Conservation (phyloP, 2,329 filamentous ascomycete genomes). For the Plectosphaerella sp. region DNA sequence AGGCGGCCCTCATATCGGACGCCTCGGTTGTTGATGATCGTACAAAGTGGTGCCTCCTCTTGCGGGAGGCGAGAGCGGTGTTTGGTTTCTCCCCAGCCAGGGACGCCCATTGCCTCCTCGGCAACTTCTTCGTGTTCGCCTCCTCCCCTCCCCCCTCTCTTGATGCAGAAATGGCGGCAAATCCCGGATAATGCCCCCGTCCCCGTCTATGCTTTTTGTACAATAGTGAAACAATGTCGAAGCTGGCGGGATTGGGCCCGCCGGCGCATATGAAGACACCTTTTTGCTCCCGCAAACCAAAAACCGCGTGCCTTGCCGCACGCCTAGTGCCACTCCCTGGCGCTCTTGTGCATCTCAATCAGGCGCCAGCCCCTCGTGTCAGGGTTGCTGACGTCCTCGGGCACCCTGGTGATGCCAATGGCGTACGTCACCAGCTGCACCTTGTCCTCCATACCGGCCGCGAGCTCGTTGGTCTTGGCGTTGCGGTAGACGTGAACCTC, state of each 20-base stretch:
- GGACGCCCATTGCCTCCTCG: background rate
- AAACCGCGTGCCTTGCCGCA: constrained; percentile 6
- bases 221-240: background rate
- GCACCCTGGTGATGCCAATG: constrained; percentile 88
- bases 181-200: background rate
- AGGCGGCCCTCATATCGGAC: background rate
- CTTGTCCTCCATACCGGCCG: constrained; percentile 97
- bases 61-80: constrained; percentile 1
- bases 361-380: constrained; percentile 96
- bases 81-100: background rate
- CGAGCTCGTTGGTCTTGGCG: constrained; percentile 81
- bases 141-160: background rate
- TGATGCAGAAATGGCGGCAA: background rate
- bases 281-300: background rate
- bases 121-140: background rate
- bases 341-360: constrained; percentile 98
- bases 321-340: constrained; percentile 71
- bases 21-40: background rate
- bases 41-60: background rate
- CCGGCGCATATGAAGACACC: too few relatives aligned
- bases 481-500: constrained; percentile 97
- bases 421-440: constrained; percentile 98
- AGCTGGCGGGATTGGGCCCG: background rate
- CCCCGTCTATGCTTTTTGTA: background rate
- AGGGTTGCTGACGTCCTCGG: constrained; percentile 94